Base-by-base conservation (phyloP, 2,329 filamentous ascomycete species). In the Hirsutella rhossiliensis region DNA sequence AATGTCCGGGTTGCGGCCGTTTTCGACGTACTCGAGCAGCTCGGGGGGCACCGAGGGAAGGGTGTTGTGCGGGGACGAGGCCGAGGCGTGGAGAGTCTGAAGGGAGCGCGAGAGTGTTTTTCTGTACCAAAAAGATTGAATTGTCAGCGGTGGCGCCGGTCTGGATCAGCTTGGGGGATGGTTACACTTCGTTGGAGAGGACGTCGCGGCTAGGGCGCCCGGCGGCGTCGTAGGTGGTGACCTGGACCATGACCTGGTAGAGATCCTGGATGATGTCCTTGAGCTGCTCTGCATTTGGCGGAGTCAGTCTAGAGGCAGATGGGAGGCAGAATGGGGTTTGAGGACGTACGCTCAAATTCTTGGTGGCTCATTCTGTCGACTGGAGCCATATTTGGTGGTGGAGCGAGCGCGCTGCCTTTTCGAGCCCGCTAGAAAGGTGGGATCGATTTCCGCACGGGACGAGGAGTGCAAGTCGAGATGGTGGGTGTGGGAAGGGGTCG, bases 1-100 rank as follows among this genome's bases (percentile, higher is more conserved):
- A 53, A 84, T 84, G 62, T 84, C 80, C 3, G 80, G 80, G 65
- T 84, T 84, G 42, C 80, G 78, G 38, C 80, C 80, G 56, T 78
- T 76, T 60, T 84, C 80, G 54, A 84, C 80, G 63, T 84, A 84
- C 56, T 77, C 68, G 47, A 83, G 69, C 12, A 84, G 71, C 54
- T 82, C 78, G 42, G 72, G 73, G 3, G 79, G 79, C 19, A 82
- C 69, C 29, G 59, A 62, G 5, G 76, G 75, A 36, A 79, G 68
- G 19, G 54, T 31, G 6, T 36, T 48, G 50, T 59, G 47, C 12
- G 65, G 63, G 20, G 63, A 60, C 19, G 65, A 56, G 45, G 70
- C 65, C 11, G 66, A 62, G 37, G 56, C 54, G 54, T 67, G 65
- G 37, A 65, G 56, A 42, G 57, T 53, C 44, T 66, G 62, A 30